These are phyloP conservation scores for Candida palmyrensis DNA, from an alignment of 805 yeast species.

Conservation along the genomic window DNA sequence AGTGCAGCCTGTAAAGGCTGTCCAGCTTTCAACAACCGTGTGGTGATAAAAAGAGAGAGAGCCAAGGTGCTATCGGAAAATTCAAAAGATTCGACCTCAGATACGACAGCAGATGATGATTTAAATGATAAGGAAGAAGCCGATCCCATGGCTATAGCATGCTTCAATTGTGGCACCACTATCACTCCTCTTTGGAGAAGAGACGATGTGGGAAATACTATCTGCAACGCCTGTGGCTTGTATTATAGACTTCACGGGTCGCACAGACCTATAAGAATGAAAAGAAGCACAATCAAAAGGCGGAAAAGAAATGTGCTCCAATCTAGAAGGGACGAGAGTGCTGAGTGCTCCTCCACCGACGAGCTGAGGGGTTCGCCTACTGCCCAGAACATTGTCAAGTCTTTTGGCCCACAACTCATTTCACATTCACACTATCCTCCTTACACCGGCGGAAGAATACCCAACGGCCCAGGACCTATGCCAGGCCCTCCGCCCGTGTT, in stretches of 20 bases:
- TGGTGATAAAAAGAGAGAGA: constrained; percentile 26
- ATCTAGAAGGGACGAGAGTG: neutral
- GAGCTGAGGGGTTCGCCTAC: neutral
- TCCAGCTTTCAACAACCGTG: constrained; percentile 75
- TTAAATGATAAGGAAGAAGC: constrained; percentile 16
- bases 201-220: constrained; percentile 75
- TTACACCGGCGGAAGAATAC: constrained; percentile 30
- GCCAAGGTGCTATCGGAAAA: no score
- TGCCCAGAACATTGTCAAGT: no score
- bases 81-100: neutral
- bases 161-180: constrained; percentile 80
- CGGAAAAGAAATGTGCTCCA: constrained; percentile 45
- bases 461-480: constrained; percentile 39
- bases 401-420: neutral
- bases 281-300: constrained; percentile 67
- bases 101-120: neutral
- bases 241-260: constrained; percentile 71
- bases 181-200: constrained; percentile 86
- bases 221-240: constrained; percentile 85
- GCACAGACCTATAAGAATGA: constrained; percentile 74
- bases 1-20: constrained; percentile 75
- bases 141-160: constrained; percentile 60
- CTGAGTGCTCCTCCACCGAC: neutral
- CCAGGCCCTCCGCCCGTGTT: constrained; percentile 40
- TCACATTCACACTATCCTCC: constrained; percentile 25